A percentile compares a stretch with the other conserved stretches of the same genome.
Conservation (phyloP, 2,329 filamentous ascomycete genomes). For the Penicillium sp. region DNA sequence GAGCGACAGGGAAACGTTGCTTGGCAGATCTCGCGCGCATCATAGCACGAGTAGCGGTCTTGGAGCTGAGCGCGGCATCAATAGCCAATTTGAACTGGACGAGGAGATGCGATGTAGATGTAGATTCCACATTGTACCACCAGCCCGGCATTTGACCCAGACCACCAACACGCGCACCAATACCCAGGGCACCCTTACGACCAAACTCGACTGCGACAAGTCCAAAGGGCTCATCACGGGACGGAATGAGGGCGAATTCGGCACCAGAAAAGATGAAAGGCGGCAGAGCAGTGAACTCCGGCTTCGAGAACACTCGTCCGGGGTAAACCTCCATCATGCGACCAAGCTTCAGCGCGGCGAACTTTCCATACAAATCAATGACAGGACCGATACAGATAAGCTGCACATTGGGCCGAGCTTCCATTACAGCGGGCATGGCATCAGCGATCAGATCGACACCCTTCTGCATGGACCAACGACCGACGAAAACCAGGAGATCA, state of each 20-base stretch:
- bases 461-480: slow-evolving; percentile 69
- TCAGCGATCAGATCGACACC: slow-evolving; percentile 68
- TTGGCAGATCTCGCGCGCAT: slow-evolving; percentile 67
- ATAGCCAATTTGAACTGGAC: slow-evolving; percentile 67
- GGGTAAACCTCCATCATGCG: slow-evolving; percentile 66
- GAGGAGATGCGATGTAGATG: slow-evolving; percentile 61
- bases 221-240: slow-evolving; percentile 68
- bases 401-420: slow-evolving; percentile 60
- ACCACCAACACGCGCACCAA: slow-evolving; percentile 66
- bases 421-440: slow-evolving; percentile 63
- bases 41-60: slow-evolving; percentile 55
- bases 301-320: slow-evolving; percentile 65
- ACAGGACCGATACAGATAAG: slow-evolving; percentile 65
- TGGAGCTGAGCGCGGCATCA: slow-evolving; percentile 59
- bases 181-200: slow-evolving; percentile 66
- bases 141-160: slow-evolving; percentile 69
- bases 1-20: slow-evolving; percentile 66
- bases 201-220: slow-evolving; percentile 69
- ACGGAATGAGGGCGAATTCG: slow-evolving; percentile 68
- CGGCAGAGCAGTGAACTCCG: slow-evolving; percentile 66
- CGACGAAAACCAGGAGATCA: slow-evolving; percentile 67
- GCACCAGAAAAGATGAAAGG: slow-evolving; percentile 67
- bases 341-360: slow-evolving; percentile 64
- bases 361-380: slow-evolving; percentile 69
- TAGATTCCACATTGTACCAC: slow-evolving; percentile 70